phyloP scores from a whole-genome alignment of 2,329 filamentous ascomycete species.

The Xylaria sp. region DNA sequence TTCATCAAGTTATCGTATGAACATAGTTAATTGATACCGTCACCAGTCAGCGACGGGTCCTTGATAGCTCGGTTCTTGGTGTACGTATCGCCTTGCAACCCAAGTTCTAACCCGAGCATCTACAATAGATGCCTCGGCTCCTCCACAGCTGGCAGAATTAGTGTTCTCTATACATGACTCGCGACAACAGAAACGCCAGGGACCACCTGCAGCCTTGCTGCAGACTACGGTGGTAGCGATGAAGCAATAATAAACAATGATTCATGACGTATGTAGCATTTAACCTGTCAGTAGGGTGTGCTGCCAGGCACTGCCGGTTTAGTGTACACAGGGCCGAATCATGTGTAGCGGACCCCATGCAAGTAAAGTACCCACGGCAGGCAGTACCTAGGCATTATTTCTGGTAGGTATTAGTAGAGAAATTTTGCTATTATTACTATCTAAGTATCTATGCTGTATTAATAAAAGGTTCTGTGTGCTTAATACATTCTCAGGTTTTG shows the following conservation, averaged over 20 bases:
- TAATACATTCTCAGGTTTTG: neutral
- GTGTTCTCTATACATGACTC: neutral
- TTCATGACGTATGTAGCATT: neutral
- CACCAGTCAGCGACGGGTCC: neutral
- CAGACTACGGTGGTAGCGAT: neutral
- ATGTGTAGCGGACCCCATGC: neutral
- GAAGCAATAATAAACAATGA: neutral
- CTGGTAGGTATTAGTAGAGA: too few species aligned
- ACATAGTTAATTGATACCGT: neutral
- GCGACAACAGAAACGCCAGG: neutral
- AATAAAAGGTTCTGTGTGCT: too few species aligned
- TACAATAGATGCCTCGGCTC: neutral
- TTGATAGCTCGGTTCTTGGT: neutral
- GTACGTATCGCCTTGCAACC: neutral
- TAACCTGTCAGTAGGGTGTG: neutral
- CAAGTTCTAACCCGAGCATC: neutral
- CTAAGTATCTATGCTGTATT: too few species aligned
- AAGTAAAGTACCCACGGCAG: neutral
- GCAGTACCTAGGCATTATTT: neutral
- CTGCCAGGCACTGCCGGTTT: neutral
- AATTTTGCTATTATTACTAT: too few species aligned
- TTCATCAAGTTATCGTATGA: neutral
- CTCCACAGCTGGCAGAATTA: neutral
- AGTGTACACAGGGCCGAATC: neutral
- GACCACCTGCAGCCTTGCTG: neutral